These are phyloP conservation scores for Hypoxylon sp. DNA, from an alignment of 2,329 filamentous ascomycete genomes.

Conservation along the genomic window DNA sequence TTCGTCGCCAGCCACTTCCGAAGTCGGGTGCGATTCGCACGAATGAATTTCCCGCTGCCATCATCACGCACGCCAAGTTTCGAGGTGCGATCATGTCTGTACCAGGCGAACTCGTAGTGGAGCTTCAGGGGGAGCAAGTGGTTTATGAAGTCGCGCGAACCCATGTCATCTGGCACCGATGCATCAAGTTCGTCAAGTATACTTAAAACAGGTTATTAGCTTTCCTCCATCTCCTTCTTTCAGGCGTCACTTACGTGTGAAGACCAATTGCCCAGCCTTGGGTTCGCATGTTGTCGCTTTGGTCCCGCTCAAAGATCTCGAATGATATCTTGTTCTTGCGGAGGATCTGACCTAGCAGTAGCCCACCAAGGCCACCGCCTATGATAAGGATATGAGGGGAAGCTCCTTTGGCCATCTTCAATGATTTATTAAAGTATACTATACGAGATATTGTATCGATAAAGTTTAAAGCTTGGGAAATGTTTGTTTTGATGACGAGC, in stretches of 20 bases:
- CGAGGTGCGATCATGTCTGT: constrained; percentile 39
- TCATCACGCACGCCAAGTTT: constrained; percentile 43
- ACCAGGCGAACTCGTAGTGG: constrained; percentile 43
- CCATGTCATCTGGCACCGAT: constrained; percentile 46
- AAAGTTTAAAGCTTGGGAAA: not conserved
- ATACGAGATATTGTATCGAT: not conserved
- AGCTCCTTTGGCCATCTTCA: constrained; percentile 28
- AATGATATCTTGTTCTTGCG: constrained; percentile 47
- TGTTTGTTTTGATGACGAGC: not conserved
- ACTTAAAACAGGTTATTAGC: constrained; percentile 29
- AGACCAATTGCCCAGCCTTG: constrained; percentile 47
- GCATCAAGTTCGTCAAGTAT: constrained; percentile 48
- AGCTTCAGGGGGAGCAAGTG: constrained; percentile 45
- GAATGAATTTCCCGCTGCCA: constrained; percentile 53
- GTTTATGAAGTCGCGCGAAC: constrained; percentile 44
- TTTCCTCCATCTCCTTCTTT: not conserved
- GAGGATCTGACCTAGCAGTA: constrained; percentile 45
- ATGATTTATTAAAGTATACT: not conserved
- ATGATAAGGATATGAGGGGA: constrained; percentile 45
- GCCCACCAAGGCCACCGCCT: constrained; percentile 46
- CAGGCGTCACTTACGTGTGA: constrained; percentile 36
- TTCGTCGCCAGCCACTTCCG: constrained; percentile 50
- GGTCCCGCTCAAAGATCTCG: constrained; percentile 48
- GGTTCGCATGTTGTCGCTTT: constrained; percentile 39
- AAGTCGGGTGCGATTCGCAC: constrained; percentile 53